Evolutionary conservation across 139 green algal genomes (phyloP).

Genomic region (Limnomonas spitsbergensis): DNA sequence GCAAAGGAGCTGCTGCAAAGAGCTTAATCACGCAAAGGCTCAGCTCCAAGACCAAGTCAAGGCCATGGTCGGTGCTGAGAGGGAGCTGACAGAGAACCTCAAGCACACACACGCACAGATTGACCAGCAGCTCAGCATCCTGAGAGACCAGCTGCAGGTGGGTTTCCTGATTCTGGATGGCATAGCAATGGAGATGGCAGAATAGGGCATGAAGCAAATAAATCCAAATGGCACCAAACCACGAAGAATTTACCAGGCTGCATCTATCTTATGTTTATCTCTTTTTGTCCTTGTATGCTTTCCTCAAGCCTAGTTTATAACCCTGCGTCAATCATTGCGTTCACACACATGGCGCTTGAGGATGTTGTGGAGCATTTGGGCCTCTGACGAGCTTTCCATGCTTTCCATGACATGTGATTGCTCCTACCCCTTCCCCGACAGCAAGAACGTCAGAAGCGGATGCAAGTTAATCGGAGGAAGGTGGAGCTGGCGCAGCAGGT

Average conservation of each 20-base stretch:
- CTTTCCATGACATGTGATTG: no score
- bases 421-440: no score
- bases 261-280: no score
- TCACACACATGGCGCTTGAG: no score
- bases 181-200: no score
- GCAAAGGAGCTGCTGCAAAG: conserved; percentile 1
- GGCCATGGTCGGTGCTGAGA: conserved; percentile 15
- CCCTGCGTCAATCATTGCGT: background rate
- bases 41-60: conserved; percentile 19
- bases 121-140: conserved; percentile 20
- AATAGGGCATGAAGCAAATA: no score
- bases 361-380: no score
- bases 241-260: no score
- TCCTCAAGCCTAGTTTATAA: background rate
- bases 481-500: conserved; percentile 16
- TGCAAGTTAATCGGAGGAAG: conserved; percentile 7
- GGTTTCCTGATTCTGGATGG: background rate
- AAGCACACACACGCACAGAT: conserved; percentile 25
- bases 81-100: conserved; percentile 21
- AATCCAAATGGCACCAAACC: no score
- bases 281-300: background rate
- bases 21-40: conserved; percentile 10
- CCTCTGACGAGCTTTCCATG: no score
- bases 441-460: no score
- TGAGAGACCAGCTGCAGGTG: conserved; percentile 23